A percentile compares a stretch with the other conserved stretches of the same genome.
Evolutionary conservation across 306 rosid genomes (phyloP).

Genomic region (Fagus crenata): DNA sequence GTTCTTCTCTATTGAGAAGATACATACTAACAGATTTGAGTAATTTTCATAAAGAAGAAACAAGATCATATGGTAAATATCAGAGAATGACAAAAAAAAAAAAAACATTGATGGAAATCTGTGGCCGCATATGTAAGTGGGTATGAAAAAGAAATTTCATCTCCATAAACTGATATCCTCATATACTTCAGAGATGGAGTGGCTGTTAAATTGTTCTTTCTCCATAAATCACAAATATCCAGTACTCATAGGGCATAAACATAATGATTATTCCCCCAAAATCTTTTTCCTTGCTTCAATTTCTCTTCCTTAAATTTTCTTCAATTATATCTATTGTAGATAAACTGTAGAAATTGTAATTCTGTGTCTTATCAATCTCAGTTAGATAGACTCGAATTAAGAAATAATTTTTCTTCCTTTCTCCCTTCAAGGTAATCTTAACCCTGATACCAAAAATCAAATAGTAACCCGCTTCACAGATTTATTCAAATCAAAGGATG

Average conservation of each 20-base stretch:
- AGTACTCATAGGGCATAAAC: too few relatives aligned
- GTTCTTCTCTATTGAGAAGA: slow-evolving; percentile 8
- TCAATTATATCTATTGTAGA: neutral
- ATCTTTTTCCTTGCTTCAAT: neutral
- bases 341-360: neutral
- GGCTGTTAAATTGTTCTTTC: neutral
- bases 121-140: neutral
- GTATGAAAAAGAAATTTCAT: too few relatives aligned
- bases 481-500: neutral
- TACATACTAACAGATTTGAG: slow-evolving; percentile 20
- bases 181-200: neutral
- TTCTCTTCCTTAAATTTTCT: neutral
- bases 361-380: neutral
- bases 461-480: neutral
- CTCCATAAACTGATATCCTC: neutral
- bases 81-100: slow-evolving; percentile 8
- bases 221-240: too few relatives aligned
- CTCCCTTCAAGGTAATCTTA: too few relatives aligned
- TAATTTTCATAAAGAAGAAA: slow-evolving; percentile 39
- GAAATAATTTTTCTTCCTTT: neutral
- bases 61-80: slow-evolving; percentile 10
- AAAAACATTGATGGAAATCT: neutral
- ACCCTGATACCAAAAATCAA: neutral
- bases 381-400: neutral
- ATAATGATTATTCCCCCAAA: too few relatives aligned